Conservation (phyloP, 106 monocot species). For the Dendrobium chrysotoxum region DNA sequence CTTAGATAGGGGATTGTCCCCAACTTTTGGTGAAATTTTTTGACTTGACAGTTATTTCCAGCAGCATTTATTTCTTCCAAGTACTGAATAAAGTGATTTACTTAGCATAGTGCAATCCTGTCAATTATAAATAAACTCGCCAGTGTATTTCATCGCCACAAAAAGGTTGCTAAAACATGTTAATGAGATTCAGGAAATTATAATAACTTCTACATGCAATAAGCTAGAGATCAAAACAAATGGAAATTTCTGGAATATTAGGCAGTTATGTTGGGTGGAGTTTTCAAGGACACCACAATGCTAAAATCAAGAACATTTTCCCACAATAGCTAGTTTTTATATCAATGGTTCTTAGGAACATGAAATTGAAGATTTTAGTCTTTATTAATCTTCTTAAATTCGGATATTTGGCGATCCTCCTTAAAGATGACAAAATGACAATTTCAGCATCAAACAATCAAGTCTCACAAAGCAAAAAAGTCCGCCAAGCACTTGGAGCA, state of each 20-base stretch:
- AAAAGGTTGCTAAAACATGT: no score
- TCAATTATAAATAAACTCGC: no score
- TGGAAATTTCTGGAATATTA: background rate
- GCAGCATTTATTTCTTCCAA: no score
- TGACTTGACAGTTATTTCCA: no score
- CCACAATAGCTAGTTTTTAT: background rate
- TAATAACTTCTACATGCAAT: background rate
- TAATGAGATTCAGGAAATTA: no score
- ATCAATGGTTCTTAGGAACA: background rate
- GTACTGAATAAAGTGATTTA: no score
- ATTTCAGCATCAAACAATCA: background rate
- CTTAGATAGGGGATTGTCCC: no score
- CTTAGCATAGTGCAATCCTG: no score
- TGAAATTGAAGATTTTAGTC: background rate
- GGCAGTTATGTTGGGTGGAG: background rate
- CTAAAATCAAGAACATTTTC: background rate
- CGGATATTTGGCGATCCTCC: background rate
- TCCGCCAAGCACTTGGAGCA: background rate
- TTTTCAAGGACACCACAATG: background rate
- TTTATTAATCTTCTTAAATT: background rate
- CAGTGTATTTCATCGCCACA: no score
- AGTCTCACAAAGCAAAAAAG: background rate
- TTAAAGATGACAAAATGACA: background rate
- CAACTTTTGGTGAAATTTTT: no score
- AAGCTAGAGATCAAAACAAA: background rate